Base-by-base conservation (phyloP, 345 rosid genomes). In the Populus simonii region DNA sequence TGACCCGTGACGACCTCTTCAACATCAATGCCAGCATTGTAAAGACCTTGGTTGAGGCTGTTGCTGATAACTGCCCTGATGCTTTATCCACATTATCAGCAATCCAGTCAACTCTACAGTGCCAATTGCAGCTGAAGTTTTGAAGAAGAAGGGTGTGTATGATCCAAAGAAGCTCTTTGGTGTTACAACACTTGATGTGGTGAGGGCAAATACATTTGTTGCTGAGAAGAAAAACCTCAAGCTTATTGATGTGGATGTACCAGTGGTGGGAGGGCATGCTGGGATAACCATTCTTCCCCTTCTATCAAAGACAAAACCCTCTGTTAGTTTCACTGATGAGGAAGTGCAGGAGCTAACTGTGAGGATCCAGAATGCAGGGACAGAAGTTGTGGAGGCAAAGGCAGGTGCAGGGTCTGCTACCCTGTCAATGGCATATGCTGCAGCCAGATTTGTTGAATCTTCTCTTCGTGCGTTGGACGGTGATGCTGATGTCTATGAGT, bases 391-490 rank as follows among this genome's bases (percentile, higher is more conserved):
- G 79, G 98, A 96, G 85, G 98, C 97, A 1, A 96, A 93, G 87
- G 99, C 94, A 0, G 97, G 99, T 79, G 95, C 96, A 18, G 99
- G 99, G 51, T 96, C 98, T 59, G 97, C 99, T 41, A 96, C 98
- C 20, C 83, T 96, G 73, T 94, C 99, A 8, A 96, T 96, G 98
- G 99, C 98, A 7, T 94, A 96, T 81, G 98, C 97, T 18, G 97
- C 97, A 9, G 99, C 98, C 17, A 89, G 98, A 87, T 93, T 96
- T 78, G 96, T 94, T 0, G 99, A 96, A 87, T 92, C 99, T 29
- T 93, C 98, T 74, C 97, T 96, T 25, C 93, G 97, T 71, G 98
- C 98, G 55, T 87, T 96, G 69, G 97, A 92, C 59, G 98, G 99
- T 61, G 97, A 92, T 80, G 90, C 83, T 3, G 97, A 91, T 71